Conservation (phyloP, 192 early-diverging fungal genomes). For the Coemansia pectinata region DNA sequence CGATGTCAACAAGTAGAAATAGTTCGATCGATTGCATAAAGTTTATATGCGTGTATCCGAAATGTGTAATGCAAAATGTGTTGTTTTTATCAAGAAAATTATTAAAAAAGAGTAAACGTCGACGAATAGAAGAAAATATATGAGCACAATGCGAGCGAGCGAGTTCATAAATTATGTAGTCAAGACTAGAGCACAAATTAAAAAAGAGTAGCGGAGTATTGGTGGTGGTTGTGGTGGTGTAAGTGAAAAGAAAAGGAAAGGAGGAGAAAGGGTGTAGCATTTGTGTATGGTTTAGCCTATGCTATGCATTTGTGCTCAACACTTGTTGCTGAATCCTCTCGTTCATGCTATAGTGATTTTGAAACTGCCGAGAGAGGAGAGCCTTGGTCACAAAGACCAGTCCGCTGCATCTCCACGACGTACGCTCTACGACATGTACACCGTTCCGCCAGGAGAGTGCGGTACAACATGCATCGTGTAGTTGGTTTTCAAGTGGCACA, state of each 20-base stretch:
- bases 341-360: neutral
- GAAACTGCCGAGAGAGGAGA: neutral
- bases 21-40: neutral
- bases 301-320: neutral
- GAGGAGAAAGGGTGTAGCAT: neutral
- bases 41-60: neutral
- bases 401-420: neutral
- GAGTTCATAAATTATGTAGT: conserved; percentile 1
- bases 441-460: conserved; percentile 29
- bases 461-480: conserved; percentile 47
- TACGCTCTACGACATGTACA: conserved; percentile 33
- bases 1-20: conserved; percentile 60
- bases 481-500: conserved; percentile 45
- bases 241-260: neutral
- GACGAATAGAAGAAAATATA: neutral
- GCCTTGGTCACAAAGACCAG: conserved; percentile 3
- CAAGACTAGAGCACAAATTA: neutral
- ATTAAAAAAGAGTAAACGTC: neutral
- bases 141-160: neutral
- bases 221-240: neutral
- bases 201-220: neutral
- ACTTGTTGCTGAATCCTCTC: neutral
- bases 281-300: neutral
- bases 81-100: neutral
- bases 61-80: neutral